These are phyloP conservation scores for Butyriboletus pseudospeciosus DNA, from an alignment of 1,284 basidiomycete genomes.

Conservation along the genomic window DNA sequence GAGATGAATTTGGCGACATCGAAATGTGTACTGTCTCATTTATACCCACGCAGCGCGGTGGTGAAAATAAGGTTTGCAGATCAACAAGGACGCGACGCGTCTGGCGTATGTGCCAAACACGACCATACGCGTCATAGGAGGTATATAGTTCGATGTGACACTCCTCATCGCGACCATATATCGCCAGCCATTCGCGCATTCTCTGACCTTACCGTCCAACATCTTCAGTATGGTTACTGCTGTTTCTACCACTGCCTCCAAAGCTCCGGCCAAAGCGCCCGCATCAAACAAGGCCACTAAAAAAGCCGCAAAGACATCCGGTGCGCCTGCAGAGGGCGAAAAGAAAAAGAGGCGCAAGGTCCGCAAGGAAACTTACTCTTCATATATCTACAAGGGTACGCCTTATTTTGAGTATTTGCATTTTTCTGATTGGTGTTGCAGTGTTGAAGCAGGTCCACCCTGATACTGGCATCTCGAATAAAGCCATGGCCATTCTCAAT, in stretches of 20 bases:
- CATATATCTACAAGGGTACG: conserved; percentile 89
- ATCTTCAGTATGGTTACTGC: conserved; percentile 39
- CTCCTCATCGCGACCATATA: conserved; percentile 2
- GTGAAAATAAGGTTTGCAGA: conserved; percentile 29
- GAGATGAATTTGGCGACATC: conserved; percentile 4
- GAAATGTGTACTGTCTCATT: conserved; percentile 11
- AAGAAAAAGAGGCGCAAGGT: conserved; percentile 90
- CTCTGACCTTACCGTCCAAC: conserved; percentile 23
- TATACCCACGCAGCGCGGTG: conserved; percentile 24
- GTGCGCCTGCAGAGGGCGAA: conserved; percentile 55
- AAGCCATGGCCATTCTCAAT: conserved; percentile 78
- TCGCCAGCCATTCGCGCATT: conserved; percentile 3
- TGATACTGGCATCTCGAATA: conserved; percentile 78
- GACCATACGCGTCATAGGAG: conserved; percentile 36
- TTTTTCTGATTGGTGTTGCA: conserved; percentile 42
- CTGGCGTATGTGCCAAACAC: conserved; percentile 35
- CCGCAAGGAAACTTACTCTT: conserved; percentile 88
- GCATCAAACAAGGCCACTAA: conserved; percentile 79
- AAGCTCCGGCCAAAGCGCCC: conserved; percentile 73
- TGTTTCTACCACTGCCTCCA: conserved; percentile 64
- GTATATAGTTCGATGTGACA: conserved; percentile 20
- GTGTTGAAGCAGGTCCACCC: conserved; percentile 73
- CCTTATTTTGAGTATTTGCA: conserved; percentile 30
- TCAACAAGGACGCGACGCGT: conserved; percentile 38
- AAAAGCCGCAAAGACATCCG: conserved; percentile 70